Conservation (phyloP, 176 grass and related monocot species). For the Panicum miliaceum region DNA sequence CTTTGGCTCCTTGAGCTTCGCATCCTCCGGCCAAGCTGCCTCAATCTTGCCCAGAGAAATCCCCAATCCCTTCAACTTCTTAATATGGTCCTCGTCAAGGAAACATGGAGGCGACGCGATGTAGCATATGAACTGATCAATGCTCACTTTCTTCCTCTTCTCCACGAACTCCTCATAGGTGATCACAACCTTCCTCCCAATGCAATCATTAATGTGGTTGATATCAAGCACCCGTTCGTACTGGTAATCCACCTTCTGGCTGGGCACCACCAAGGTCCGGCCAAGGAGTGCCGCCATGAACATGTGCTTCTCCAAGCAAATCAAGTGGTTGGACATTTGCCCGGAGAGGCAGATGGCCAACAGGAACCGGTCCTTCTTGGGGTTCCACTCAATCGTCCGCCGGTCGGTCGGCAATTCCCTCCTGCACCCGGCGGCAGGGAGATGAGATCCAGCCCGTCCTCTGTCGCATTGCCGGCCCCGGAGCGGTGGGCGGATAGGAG, state of each 20-base stretch:
- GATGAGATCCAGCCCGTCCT: conserved; percentile 55
- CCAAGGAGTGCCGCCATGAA: conserved; percentile 86
- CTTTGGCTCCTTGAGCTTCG: conserved; percentile 79
- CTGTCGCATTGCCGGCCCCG: conserved; percentile 49
- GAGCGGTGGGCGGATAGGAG: conserved; percentile 73
- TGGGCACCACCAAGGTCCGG: conserved; percentile 76
- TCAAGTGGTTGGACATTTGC: conserved; percentile 98
- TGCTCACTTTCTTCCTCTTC: conserved; percentile 73
- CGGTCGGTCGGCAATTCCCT: conserved; percentile 49
- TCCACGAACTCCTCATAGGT: conserved; percentile 77
- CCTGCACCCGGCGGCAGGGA: conserved; percentile 51
- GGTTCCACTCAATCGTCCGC: conserved; percentile 88
- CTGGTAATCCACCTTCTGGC: conserved; percentile 77
- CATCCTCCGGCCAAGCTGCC: conserved; percentile 88
- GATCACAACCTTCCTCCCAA: conserved; percentile 75
- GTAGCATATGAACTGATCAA: conserved; percentile 96
- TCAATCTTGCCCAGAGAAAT: conserved; percentile 79
- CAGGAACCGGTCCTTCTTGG: conserved; percentile 79
- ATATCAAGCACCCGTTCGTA: conserved; percentile 87
- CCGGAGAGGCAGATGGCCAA: conserved; percentile 85
- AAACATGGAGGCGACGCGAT: conserved; percentile 74
- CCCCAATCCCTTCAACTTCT: conserved; percentile 72
- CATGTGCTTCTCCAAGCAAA: conserved; percentile 99
- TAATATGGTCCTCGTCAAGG: conserved; percentile 93
- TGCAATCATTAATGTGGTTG: conserved; percentile 79